Evolutionary conservation across 2,329 filamentous ascomycete species (phyloP).

Genomic region (Cladosporium sp.): DNA sequence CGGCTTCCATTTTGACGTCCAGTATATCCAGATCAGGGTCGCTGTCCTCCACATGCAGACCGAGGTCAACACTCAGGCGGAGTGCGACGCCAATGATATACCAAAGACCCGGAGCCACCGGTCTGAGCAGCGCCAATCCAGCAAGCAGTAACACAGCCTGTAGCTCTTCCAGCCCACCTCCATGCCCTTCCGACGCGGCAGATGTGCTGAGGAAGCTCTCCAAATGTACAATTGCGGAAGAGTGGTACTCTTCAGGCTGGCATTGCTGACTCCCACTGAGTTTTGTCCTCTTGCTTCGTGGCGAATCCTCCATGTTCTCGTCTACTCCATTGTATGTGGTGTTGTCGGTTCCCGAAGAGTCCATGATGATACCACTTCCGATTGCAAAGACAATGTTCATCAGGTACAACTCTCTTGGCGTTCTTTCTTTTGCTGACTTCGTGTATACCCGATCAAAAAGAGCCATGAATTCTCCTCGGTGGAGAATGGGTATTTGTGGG

Average conservation of each 20-base stretch:
- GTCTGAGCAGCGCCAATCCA: conserved; percentile 85
- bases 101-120: conserved; percentile 91
- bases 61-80: conserved; percentile 84
- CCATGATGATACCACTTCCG: conserved; percentile 88
- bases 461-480: conserved; percentile 84
- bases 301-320: conserved; percentile 27
- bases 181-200: conserved; percentile 64
- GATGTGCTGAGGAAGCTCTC: conserved; percentile 77
- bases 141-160: conserved; percentile 90
- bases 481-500: conserved; percentile 90
- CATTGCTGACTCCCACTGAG: conserved; percentile 51
- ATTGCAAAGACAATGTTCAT: conserved; percentile 98
- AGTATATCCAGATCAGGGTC: conserved; percentile 59
- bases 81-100: conserved; percentile 96
- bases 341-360: conserved; percentile 40
- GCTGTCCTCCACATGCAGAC: conserved; percentile 83
- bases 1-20: conserved; percentile 30
- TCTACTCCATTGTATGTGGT: conserved; percentile 35
- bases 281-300: conserved; percentile 52
- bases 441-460: conserved; percentile 82
- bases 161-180: conserved; percentile 87
- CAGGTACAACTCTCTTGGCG: conserved; percentile 83
- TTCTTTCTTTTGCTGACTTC: conserved; percentile 64
- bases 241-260: conserved; percentile 94
- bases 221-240: conserved; percentile 87